Evolutionary conservation across 2,329 filamentous ascomycete species (phyloP).

Genomic region (Neofusicoccum kwambonambiense): DNA sequence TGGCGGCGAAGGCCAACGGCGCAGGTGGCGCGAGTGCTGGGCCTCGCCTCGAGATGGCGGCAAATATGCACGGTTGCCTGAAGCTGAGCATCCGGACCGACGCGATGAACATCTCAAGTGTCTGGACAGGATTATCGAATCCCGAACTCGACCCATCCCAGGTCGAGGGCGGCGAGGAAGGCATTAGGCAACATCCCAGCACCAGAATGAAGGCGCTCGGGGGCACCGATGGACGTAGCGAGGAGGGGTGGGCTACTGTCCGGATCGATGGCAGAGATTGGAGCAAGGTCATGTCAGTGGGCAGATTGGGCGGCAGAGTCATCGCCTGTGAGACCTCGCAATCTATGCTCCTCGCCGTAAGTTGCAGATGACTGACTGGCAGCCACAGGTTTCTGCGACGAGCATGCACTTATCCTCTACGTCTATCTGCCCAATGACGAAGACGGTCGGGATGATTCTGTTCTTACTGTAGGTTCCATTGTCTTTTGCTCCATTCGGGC

Average conservation of each 20-base stretch:
- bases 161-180: conserved; percentile 63
- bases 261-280: conserved; percentile 92
- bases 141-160: conserved; percentile 80
- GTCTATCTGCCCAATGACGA: conserved; percentile 76
- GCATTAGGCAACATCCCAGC: conserved; percentile 75
- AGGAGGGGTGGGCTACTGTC: conserved; percentile 84
- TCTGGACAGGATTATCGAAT: conserved; percentile 84
- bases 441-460: conserved; percentile 67
- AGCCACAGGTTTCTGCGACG: conserved; percentile 64
- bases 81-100: conserved; percentile 79
- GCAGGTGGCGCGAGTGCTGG: conserved; percentile 26
- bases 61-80: conserved; percentile 91
- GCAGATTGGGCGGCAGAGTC: conserved; percentile 81
- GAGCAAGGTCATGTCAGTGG: conserved; percentile 91
- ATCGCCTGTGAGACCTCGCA: conserved; percentile 71
- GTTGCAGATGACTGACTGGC: conserved; percentile 7
- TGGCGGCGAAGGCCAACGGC: conserved; percentile 38
- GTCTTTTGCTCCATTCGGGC: neutral
- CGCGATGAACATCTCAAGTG: conserved; percentile 76
- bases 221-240: conserved; percentile 61
- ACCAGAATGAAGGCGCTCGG: conserved; percentile 67
- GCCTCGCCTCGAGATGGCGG: conserved; percentile 78
- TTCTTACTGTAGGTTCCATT: conserved; percentile 62
- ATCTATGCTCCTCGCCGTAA: conserved; percentile 13
- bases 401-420: conserved; percentile 78